Evolutionary conservation across 225 moss, liverwort and hornwort species (phyloP).

Genomic region (Bryoerythrophyllum caledonicum): DNA sequence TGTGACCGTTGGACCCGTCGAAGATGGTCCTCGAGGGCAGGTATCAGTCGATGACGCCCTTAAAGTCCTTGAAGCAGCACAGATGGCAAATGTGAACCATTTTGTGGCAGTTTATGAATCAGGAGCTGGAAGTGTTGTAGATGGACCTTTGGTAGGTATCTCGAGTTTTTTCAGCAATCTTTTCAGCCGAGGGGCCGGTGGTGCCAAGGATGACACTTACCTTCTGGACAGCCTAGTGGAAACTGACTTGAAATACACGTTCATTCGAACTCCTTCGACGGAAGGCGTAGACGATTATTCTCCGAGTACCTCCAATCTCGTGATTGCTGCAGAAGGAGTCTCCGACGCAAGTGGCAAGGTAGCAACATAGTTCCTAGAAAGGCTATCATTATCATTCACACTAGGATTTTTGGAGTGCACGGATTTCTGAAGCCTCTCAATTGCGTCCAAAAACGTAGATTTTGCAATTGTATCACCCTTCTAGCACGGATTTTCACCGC

Average conservation of each 20-base stretch:
- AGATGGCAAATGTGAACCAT: slow-evolving; percentile 73
- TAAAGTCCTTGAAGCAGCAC: slow-evolving; percentile 82
- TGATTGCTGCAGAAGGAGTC: slow-evolving; percentile 73
- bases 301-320: slow-evolving; percentile 76
- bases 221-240: slow-evolving; percentile 74
- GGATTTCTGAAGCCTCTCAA: neutral
- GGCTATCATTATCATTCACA: neutral
- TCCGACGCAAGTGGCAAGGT: slow-evolving; percentile 79
- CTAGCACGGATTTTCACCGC: neutral
- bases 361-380: neutral
- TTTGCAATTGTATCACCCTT: neutral
- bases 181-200: slow-evolving; percentile 42
- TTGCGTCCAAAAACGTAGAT: neutral
- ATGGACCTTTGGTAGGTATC: slow-evolving; percentile 74
- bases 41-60: slow-evolving; percentile 76
- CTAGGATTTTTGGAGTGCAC: neutral
- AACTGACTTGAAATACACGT: slow-evolving; percentile 71
- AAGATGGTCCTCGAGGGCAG: slow-evolving; percentile 86
- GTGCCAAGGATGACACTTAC: slow-evolving; percentile 52
- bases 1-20: slow-evolving; percentile 84
- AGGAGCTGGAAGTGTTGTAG: slow-evolving; percentile 46
- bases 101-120: slow-evolving; percentile 85
- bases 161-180: slow-evolving; percentile 68
- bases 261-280: slow-evolving; percentile 70
- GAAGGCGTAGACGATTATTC: slow-evolving; percentile 90